These are phyloP conservation scores for Cryptosporidium sp. DNA, from an alignment of 169 alveolate genomes.

Conservation along the genomic window DNA sequence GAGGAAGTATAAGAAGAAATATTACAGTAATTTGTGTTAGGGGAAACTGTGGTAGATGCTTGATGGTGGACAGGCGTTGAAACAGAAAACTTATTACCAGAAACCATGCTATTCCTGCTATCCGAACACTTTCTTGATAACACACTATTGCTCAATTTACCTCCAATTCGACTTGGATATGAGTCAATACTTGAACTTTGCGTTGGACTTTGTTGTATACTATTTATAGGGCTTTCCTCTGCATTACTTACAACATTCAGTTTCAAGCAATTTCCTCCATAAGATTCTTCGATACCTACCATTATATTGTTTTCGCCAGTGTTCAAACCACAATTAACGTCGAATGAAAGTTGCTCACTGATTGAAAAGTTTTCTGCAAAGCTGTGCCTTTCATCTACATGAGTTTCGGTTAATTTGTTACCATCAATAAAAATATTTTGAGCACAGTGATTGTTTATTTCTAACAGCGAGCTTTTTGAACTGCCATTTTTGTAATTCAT, in stretches of 20 bases:
- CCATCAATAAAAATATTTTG: slow-evolving; percentile 9
- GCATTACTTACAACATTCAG: neutral
- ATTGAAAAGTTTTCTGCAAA: slow-evolving; percentile 10
- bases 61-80: slow-evolving; percentile 74
- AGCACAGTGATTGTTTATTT: neutral
- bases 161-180: neutral
- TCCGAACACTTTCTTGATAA: slow-evolving; percentile 29
- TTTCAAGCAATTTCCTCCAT: neutral
- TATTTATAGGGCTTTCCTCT: slow-evolving; percentile 34
- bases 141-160: neutral
- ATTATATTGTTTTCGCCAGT: neutral
- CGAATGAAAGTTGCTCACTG: slow-evolving; percentile 10
- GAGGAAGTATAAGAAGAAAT: slow-evolving; percentile 68
- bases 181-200: slow-evolving; percentile 16
- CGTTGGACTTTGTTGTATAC: slow-evolving; percentile 10
- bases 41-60: slow-evolving; percentile 70
- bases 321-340: neutral
- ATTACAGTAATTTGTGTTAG: slow-evolving; percentile 72
- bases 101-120: slow-evolving; percentile 5
- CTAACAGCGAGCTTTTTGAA: slow-evolving; percentile 22
- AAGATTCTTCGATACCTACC: neutral
- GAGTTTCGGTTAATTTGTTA: neutral
- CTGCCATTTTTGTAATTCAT: neutral
- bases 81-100: slow-evolving; percentile 24
- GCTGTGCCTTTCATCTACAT: slow-evolving; percentile 17